phyloP scores from a whole-genome alignment of 352 stramenopile genomes.

The Blastocystis hominis region DNA sequence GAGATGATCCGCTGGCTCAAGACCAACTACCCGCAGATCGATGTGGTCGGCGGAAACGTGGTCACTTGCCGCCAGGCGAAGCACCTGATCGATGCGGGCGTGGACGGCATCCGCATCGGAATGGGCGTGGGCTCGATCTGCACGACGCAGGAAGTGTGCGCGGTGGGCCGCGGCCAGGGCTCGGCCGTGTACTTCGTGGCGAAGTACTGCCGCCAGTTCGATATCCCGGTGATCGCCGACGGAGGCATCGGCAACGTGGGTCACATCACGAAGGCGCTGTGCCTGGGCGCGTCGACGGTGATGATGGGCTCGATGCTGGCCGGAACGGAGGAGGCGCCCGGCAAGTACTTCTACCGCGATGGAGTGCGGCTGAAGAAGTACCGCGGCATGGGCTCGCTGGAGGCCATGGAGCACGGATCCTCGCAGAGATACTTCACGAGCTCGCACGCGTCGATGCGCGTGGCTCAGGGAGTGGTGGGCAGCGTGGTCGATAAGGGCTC shows the following conservation, averaged over 20 bases:
- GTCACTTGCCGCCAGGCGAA: constrained; percentile 91
- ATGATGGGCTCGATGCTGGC: constrained; percentile 99
- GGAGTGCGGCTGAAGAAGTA: constrained; percentile 99
- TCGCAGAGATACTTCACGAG: constrained; percentile 78
- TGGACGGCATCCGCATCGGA: constrained; percentile 94
- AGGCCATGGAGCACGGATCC: constrained; percentile 93
- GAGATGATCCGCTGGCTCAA: constrained; percentile 83
- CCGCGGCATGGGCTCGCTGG: constrained; percentile 96
- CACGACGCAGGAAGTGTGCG: constrained; percentile 90
- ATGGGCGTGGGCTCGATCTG: constrained; percentile 99
- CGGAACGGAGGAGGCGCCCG: constrained; percentile 94
- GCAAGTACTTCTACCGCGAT: constrained; percentile 99
- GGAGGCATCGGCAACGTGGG: constrained; percentile 93
- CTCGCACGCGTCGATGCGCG: constrained; percentile 79
- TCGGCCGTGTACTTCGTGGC: constrained; percentile 95
- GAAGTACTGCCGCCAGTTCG: constrained; percentile 68
- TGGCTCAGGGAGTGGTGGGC: constrained; percentile 95
- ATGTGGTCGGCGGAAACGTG: constrained; percentile 98
- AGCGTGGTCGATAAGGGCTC: constrained; percentile 97
- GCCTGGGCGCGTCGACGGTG: constrained; percentile 87
- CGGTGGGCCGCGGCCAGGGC: constrained; percentile 90
- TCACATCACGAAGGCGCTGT: constrained; percentile 96
- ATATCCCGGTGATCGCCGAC: constrained; percentile 92
- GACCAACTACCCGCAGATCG: constrained; percentile 78
- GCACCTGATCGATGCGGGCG: constrained; percentile 93